phyloP scores from a whole-genome alignment of 163 green algal genomes.

The Smithsoniella earleae region DNA sequence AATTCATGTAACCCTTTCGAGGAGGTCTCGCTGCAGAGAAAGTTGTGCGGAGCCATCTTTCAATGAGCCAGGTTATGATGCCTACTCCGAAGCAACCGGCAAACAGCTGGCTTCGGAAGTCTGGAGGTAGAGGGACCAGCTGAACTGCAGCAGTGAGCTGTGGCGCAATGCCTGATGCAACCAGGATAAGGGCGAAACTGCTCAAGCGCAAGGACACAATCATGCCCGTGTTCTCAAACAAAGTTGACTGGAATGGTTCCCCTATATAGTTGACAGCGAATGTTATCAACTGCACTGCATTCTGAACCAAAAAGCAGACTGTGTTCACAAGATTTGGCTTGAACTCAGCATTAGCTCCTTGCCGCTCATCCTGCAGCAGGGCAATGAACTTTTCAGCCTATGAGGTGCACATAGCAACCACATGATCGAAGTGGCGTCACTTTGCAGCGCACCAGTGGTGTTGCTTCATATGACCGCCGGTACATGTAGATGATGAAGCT shows the following conservation, averaged over 20 bases:
- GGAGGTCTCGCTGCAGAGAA: conserved; percentile 7
- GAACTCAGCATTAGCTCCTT: conserved; percentile 75
- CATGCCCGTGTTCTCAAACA: conserved; percentile 64
- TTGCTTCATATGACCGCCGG: conserved; percentile 32
- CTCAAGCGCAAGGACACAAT: conserved; percentile 39
- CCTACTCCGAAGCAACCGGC: neutral
- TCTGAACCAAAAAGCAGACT: conserved; percentile 87
- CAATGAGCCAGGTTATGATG: neutral
- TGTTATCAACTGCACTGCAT: conserved; percentile 80
- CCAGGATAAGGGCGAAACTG: conserved; percentile 1
- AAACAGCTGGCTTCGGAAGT: conserved; percentile 18
- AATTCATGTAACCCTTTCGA: conserved; percentile 10
- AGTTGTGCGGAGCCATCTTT: neutral
- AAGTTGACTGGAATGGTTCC: conserved; percentile 78
- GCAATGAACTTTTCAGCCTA: too few species aligned
- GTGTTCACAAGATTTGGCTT: conserved; percentile 98
- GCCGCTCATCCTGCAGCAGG: conserved; percentile 47
- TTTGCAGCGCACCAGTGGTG: neutral
- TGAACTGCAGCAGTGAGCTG: conserved; percentile 5
- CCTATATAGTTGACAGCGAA: conserved; percentile 97
- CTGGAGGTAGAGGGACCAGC: neutral
- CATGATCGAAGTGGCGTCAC: too few species aligned
- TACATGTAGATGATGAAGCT: conserved; percentile 70
- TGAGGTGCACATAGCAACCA: too few species aligned
- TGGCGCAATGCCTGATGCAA: neutral